phyloP scores from a whole-genome alignment of 2,329 filamentous ascomycete genomes.

The Cladophialophora chaetospira region DNA sequence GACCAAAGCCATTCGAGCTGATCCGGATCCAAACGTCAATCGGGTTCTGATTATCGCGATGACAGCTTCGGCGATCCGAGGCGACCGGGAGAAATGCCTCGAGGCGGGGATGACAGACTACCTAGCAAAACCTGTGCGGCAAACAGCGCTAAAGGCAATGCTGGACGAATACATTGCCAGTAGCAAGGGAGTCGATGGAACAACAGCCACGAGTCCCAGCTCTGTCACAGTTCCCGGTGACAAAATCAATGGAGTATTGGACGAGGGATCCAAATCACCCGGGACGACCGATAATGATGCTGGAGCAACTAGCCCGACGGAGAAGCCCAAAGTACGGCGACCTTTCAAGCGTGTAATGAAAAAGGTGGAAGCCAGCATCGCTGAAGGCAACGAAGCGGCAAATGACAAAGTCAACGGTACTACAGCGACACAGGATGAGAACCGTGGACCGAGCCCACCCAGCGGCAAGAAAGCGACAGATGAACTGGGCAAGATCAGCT shows the following conservation, averaged over 20 bases:
- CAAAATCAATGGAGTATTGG: conserved; percentile 16
- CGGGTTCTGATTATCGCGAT: conserved; percentile 93
- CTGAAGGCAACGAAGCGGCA: conserved; percentile 10
- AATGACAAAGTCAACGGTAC: not conserved
- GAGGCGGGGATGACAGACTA: conserved; percentile 98
- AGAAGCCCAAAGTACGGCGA: conserved; percentile 26
- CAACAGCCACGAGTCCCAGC: conserved; percentile 5
- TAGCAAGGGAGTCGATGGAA: conserved; percentile 15
- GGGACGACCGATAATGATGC: conserved; percentile 12
- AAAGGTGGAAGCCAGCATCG: conserved; percentile 19
- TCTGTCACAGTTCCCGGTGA: conserved; percentile 18
- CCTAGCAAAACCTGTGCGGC: conserved; percentile 90
- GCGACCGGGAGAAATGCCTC: conserved; percentile 92
- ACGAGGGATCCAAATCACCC: conserved; percentile 5
- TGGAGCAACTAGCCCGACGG: conserved; percentile 7
- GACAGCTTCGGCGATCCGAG: conserved; percentile 93
- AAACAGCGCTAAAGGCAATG: conserved; percentile 82
- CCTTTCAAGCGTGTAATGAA: conserved; percentile 30
- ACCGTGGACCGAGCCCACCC: conserved; percentile 12
- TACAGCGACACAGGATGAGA: not conserved
- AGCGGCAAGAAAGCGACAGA: conserved; percentile 29
- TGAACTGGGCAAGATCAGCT: conserved; percentile 27
- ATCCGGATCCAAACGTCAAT: conserved; percentile 73
- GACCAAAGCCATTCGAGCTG: conserved; percentile 53
- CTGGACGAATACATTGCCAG: conserved; percentile 65